Evolutionary conservation across 495 filamentous ascomycete genomes (phyloP).

Genomic region (Jackrogersella multiformis): DNA sequence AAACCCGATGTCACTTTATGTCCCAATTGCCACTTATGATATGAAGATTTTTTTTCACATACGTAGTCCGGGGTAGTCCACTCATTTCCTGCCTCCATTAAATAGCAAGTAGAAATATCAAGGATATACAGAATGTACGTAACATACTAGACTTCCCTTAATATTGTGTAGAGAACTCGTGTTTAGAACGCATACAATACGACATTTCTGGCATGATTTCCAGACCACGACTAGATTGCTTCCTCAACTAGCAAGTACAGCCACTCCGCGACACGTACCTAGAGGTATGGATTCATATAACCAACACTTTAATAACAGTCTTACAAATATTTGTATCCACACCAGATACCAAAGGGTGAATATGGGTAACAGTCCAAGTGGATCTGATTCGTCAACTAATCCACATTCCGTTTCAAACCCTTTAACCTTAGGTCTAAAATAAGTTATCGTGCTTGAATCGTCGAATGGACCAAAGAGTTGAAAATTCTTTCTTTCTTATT

Average conservation of each 20-base stretch:
- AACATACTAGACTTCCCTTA: no score
- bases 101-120: background rate
- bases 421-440: constrained; percentile 5
- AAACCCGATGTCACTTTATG: no score
- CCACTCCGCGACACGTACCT: background rate
- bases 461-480: constrained; percentile 26
- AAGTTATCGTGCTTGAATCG: constrained; percentile 16
- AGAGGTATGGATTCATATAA: no score
- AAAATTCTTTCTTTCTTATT: constrained; percentile 16
- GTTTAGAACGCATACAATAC: background rate
- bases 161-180: background rate
- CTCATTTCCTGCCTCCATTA: background rate
- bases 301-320: no score
- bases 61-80: constrained; percentile 8
- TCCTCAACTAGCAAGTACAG: background rate
- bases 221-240: background rate
- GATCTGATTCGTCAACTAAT: constrained; percentile 34
- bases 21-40: no score
- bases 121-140: background rate
- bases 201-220: background rate
- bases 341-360: constrained; percentile 21
- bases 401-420: constrained; percentile 25
- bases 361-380: constrained; percentile 27
- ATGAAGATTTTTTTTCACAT: background rate
- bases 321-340: constrained; percentile 21